Base-by-base conservation (phyloP, 2,329 filamentous ascomycete species). In the Aspergillus sp. region DNA sequence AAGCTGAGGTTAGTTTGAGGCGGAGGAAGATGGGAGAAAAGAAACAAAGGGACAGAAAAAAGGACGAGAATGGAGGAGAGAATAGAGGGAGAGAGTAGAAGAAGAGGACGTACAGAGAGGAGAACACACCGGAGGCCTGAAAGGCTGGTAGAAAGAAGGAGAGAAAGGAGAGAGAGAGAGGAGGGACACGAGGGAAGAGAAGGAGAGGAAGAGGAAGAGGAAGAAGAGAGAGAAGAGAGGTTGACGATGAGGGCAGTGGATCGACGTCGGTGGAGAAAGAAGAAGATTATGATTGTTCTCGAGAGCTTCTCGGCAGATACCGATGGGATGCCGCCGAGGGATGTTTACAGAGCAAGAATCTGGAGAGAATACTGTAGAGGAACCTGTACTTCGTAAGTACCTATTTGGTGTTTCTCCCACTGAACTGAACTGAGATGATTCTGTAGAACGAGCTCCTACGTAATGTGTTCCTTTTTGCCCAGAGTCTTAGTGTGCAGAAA, bases 131-230 rank as follows among this genome's bases (percentile, higher is more conserved):
- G 42, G 52, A 47, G 30, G 50, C 50, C 57, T 56, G 57, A 54
- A 53, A 49, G 54, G 52, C 45, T 35, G 45, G 43, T 38, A 32
- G 43, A 11, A 33, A 49, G 32, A 45, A 45, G 50, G 46, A 45
- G 49, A 36, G 47, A n/a, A n/a, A n/a, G 49, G 49, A 50, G 57
- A 51, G 51, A 47, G 52, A 54, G 47, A 56, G 56, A 49, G 48
- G 45, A 35, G 54, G 44, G 52, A 59, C 50, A 47, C 56, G 51
- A 52, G 36, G 26, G 32, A 22, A 32, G 54, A 49, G 53, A 53
- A 55, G 55, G 56, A 51, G 19, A 33, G 30, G 53, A 50, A 57
- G 49, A 52, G 50, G 51, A 56, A 53, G 53, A 60, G 56, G 59
- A 57, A 38, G 14, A 40, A 44, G 22, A 16, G 26, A 46, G 52